Evolutionary conservation across 805 yeast genomes (phyloP).

Genomic region (Wickerhamomyces tratensis): DNA sequence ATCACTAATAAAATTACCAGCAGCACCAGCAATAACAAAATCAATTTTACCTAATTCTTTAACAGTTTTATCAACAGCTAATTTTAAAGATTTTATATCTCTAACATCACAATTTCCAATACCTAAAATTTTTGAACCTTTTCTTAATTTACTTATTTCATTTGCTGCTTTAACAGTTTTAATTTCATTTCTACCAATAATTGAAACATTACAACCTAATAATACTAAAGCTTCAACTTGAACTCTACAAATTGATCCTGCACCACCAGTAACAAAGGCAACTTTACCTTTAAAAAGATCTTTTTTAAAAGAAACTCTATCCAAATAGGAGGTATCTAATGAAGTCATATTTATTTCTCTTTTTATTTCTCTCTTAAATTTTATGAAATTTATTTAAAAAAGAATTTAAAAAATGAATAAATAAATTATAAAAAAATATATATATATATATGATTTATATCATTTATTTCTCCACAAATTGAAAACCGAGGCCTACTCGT

Average conservation of each 20-base stretch:
- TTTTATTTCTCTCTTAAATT: no score
- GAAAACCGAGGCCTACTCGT: no score
- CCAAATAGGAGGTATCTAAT: conserved; percentile 18
- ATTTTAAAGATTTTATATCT: conserved; percentile 42
- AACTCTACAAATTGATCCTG: conserved; percentile 90
- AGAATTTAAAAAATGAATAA: no score
- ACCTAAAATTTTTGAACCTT: conserved; percentile 61
- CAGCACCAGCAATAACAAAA: conserved; percentile 90
- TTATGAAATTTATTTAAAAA: no score
- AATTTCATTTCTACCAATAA: conserved; percentile 66
- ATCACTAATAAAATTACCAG: conserved; percentile 84
- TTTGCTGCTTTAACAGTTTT: conserved; percentile 61
- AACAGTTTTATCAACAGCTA: conserved; percentile 62
- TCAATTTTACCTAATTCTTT: conserved; percentile 68
- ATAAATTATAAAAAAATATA: no score
- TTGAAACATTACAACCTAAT: conserved; percentile 81
- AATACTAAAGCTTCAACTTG: conserved; percentile 79
- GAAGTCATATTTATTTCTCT: conserved; percentile 5
- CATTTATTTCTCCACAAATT: no score
- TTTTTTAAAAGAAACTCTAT: conserved; percentile 34
- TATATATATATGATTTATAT: no score
- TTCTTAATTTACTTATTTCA: conserved; percentile 49
- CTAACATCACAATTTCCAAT: conserved; percentile 74
- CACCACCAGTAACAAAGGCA: conserved; percentile 90
- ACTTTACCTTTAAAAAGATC: conserved; percentile 76